Conservation (phyloP, 352 stramenopile genomes). For the Phytophthora cactorum region DNA sequence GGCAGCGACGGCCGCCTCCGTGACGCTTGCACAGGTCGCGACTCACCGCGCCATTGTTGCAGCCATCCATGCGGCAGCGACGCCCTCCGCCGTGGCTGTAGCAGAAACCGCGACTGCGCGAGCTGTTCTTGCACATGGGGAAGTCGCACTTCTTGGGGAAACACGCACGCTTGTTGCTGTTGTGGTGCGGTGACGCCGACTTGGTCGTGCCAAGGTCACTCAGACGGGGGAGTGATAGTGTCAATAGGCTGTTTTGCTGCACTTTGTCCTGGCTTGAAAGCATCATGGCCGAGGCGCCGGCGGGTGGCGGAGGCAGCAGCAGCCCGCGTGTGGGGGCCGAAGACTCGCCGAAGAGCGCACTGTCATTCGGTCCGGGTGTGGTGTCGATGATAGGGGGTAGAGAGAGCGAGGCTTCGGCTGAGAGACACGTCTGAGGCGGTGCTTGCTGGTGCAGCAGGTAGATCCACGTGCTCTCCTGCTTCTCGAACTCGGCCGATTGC, state of each 20-base stretch:
- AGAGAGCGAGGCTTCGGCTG: constrained; percentile 20
- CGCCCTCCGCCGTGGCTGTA: constrained; percentile 78
- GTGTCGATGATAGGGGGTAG: constrained; percentile 21
- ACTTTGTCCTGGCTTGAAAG: constrained; percentile 42
- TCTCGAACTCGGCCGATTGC: constrained; percentile 50
- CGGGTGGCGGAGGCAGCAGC: constrained; percentile 12
- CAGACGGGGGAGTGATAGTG: constrained; percentile 31
- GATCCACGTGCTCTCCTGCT: constrained; percentile 61
- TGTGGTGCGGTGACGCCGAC: constrained; percentile 9
- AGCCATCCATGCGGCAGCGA: constrained; percentile 69
- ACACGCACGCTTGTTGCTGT: constrained; percentile 59
- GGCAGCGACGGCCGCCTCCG: constrained; percentile 72
- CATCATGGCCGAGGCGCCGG: constrained; percentile 22
- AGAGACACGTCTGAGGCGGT: constrained; percentile 41
- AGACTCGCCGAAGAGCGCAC: constrained; percentile 22
- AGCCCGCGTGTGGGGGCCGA: constrained; percentile 9
- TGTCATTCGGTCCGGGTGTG: not conserved
- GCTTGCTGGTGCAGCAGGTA: constrained; percentile 62
- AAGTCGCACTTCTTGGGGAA: constrained; percentile 88
- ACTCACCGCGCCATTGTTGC: constrained; percentile 77
- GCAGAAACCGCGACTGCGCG: constrained; percentile 78
- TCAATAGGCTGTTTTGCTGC: constrained; percentile 24
- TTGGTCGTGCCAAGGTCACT: constrained; percentile 10
- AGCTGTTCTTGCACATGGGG: constrained; percentile 86
- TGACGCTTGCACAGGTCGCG: constrained; percentile 85